Evolutionary conservation across 179 eudicot genomes (phyloP), one percentile per base, ranked within the genome.

Genomic region (Dionaea muscipula): DNA sequence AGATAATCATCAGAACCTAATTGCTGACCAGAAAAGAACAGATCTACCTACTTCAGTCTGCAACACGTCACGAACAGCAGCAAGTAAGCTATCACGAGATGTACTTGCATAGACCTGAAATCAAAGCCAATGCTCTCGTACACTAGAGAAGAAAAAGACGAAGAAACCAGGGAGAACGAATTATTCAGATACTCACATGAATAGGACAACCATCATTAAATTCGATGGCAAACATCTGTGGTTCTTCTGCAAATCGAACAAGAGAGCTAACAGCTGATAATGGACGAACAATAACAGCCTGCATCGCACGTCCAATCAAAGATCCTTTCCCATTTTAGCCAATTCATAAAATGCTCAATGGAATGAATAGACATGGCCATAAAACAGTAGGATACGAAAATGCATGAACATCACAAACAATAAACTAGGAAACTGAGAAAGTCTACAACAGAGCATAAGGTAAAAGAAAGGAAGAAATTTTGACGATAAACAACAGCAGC

Each of bases 221-320:
- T 70, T 91, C 98, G 68, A 84, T 68, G 43, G 96, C 98, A 76
- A 91, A 91, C 94, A 91, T 87, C 68, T 91, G 98, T 23, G 98
- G 98, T 79, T 91, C 98, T 79, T 91, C 98, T 21, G 89, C 91
- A 67, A 82, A 91, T 54, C 98, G 91, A 65, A 91, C 96, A 64
- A 91, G 96, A 54, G 86, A 71, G 59, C 86, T 72, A 47, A 91
- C 89, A 47, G 83, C 64, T 67, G 94, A 84, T 69, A 91, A 65
- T 56, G 96, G 94, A 33, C 96, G 93, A 56, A 84, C 90, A 72
- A 84, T 76, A 67, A 91, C 96, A 68, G 93, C 98, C 98, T 91
- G 84, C 75, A 74, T n/a, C n/a, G n/a, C n/a, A n/a, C n/a, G n/a
- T n/a, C n/a, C n/a, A n/a, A n/a, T n/a, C n/a, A n/a, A n/a, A n/a